A percentile compares a stretch with the other conserved stretches of the same genome.
Evolutionary conservation across 2,329 filamentous ascomycete species (phyloP).

Genomic region (Emericellopsis cladophorae): DNA sequence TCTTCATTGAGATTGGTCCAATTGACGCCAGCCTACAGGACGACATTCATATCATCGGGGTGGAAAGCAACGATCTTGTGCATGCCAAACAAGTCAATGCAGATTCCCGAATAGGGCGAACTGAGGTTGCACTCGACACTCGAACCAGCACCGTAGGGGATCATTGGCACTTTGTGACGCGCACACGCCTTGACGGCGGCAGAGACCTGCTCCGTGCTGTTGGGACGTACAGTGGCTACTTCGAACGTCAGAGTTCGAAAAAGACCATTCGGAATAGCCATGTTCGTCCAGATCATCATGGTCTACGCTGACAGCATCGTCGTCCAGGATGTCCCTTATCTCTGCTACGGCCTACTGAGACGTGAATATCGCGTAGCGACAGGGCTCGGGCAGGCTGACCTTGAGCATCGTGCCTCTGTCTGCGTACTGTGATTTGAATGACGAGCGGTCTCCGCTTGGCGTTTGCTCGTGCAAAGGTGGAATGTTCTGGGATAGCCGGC

Average conservation of each 20-base stretch:
- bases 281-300: conserved; percentile 50
- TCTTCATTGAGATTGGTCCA: conserved; percentile 81
- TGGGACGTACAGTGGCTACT: conserved; percentile 55
- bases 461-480: too few relatives aligned
- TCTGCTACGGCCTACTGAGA: conserved; percentile 37
- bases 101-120: conserved; percentile 53
- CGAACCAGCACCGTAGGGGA: conserved; percentile 62
- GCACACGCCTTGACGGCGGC: conserved; percentile 49
- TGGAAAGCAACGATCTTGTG: conserved; percentile 67
- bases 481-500: too few relatives aligned
- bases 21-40: conserved; percentile 70
- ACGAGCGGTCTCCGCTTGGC: too few relatives aligned
- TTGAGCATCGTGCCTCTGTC: neutral
- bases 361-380: neutral
- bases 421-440: neutral
- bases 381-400: neutral
- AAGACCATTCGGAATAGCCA: conserved; percentile 60
- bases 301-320: conserved; percentile 50
- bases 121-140: conserved; percentile 62
- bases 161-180: conserved; percentile 54
- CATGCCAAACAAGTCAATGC: conserved; percentile 69
- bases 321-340: conserved; percentile 35
- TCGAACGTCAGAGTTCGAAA: conserved; percentile 49
- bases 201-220: conserved; percentile 50
- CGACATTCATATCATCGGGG: conserved; percentile 63